phyloP scores from a whole-genome alignment of 73 alveolate species.

The Stentor roeselii region DNA sequence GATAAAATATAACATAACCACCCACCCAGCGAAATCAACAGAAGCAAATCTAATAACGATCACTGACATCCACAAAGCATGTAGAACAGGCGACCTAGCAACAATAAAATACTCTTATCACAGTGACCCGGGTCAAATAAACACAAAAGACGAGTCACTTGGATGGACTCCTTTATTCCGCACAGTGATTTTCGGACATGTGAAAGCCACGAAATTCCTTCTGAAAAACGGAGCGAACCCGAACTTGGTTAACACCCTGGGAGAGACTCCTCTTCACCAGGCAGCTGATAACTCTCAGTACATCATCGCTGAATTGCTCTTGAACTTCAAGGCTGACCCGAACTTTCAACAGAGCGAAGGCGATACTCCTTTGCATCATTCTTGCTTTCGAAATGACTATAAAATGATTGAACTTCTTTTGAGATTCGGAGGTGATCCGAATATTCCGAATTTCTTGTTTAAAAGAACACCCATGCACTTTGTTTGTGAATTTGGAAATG shows the following conservation, averaged over 20 bases:
- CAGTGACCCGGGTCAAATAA: not conserved
- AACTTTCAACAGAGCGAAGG: constrained; percentile 22
- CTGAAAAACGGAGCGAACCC: constrained; percentile 30
- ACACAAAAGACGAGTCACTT: constrained; percentile 17
- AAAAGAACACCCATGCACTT: constrained; percentile 25
- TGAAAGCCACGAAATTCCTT: constrained; percentile 25
- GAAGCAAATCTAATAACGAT: not conserved
- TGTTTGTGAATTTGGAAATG: constrained; percentile 6
- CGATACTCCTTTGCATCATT: constrained; percentile 34
- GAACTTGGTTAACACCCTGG: constrained; percentile 13
- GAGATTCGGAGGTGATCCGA: constrained; percentile 13
- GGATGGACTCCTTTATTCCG: constrained; percentile 29
- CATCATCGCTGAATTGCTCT: not conserved
- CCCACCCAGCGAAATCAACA: not conserved
- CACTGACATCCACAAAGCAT: constrained; percentile 27
- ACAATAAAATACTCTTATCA: constrained; percentile 13
- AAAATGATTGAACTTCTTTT: constrained; percentile 9
- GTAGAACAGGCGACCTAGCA: constrained; percentile 7
- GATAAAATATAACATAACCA: not conserved
- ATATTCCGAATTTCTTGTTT: constrained; percentile 14
- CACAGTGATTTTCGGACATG: constrained; percentile 24
- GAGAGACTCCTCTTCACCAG: constrained; percentile 26
- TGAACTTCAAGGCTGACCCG: constrained; percentile 18
- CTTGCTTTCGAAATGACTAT: constrained; percentile 22
- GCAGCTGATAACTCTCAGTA: constrained; percentile 30